Base-by-base conservation (phyloP, 305 asterid species). In the Fraxinus paxiana region DNA sequence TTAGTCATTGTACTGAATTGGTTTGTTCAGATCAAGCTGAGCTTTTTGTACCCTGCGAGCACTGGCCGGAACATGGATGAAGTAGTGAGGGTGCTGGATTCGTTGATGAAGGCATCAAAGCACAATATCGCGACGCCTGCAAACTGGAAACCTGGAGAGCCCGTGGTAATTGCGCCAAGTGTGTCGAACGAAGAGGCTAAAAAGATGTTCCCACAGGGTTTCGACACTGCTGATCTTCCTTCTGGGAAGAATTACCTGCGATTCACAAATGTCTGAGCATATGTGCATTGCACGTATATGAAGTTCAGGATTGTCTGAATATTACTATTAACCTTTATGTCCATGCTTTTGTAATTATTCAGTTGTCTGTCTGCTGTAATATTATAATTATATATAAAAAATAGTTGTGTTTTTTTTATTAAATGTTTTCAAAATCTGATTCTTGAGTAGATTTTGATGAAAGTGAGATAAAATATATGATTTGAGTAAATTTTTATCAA, bases 61-160 rank as follows among this genome's bases (percentile, higher is more conserved):
- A 92, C 97, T 0, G 97, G 98, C 0, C 84, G 98, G 8, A 93
- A 93, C 90, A 90, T 93, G 95, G 98, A 95, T 0, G 98, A 95
- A 20, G 97, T 94, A 77, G 33, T 92, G 82, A 80, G 98, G 92
- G 98, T 79, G 59, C 1, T 92, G 77, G 96, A 94, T 24, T 90
- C 98, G 0, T 26, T 95, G 84, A 87, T 81, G 85, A 84, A 76
- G 88, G 97, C 94, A 2, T 77, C 87, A 0, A 80, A 86, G 86
- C 84, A 94, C 85, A 92, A 89, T 88, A 77, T 95, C 3, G 92
- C 98, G 0, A 95, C 98, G 0, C 98, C 97, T 6, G 98, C 89
- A 0, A 95, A 95, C 87, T 95, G 98, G 98, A 92, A 92, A 13
- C 85, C 87, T 0, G 98, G 97, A 5, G 97, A 92, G 13, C 35